Evolutionary conservation across 2,329 filamentous ascomycete genomes (phyloP).

Genomic region (Exophiala dermatitidis): DNA sequence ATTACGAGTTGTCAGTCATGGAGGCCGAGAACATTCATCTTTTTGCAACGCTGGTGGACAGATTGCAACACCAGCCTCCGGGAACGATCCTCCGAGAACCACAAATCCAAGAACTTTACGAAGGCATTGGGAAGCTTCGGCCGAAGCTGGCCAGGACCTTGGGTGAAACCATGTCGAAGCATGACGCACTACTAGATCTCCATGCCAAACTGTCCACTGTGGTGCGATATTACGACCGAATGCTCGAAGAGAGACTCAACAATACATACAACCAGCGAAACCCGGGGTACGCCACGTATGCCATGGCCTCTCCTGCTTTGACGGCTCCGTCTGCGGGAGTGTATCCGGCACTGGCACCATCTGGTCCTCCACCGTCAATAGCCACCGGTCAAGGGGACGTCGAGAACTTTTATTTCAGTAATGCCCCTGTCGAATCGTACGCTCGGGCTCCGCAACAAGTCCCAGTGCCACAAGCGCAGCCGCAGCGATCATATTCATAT

Average conservation of each 20-base stretch:
- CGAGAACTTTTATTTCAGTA: constrained; percentile 77
- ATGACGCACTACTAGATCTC: constrained; percentile 87
- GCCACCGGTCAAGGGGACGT: constrained; percentile 46
- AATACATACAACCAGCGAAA: constrained; percentile 71
- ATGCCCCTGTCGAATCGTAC: constrained; percentile 46
- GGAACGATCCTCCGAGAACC: constrained; percentile 95
- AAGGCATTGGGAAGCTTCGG: constrained; percentile 86
- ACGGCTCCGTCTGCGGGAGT: constrained; percentile 48
- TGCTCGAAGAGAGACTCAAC: constrained; percentile 91
- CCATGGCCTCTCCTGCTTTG: constrained; percentile 40
- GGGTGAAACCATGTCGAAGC: constrained; percentile 99
- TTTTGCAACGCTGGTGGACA: constrained; percentile 87
- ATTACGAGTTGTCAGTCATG: constrained; percentile 86
- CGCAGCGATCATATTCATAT: constrained; percentile 25
- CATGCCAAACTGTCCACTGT: constrained; percentile 94
- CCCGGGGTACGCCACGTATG: constrained; percentile 49
- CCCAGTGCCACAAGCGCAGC: constrained; percentile 40
- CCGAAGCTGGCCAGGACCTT: constrained; percentile 93
- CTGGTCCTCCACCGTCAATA: constrained; percentile 38
- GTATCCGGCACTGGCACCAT: constrained; percentile 61
- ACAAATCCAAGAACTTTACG: constrained; percentile 96
- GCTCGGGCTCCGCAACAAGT: constrained; percentile 46
- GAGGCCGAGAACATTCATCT: constrained; percentile 98
- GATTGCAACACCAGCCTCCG: constrained; percentile 87
- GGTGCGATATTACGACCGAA: constrained; percentile 93